These are phyloP conservation scores for Clathrospora elynae DNA, from an alignment of 2,329 filamentous ascomycete genomes.

Conservation along the genomic window DNA sequence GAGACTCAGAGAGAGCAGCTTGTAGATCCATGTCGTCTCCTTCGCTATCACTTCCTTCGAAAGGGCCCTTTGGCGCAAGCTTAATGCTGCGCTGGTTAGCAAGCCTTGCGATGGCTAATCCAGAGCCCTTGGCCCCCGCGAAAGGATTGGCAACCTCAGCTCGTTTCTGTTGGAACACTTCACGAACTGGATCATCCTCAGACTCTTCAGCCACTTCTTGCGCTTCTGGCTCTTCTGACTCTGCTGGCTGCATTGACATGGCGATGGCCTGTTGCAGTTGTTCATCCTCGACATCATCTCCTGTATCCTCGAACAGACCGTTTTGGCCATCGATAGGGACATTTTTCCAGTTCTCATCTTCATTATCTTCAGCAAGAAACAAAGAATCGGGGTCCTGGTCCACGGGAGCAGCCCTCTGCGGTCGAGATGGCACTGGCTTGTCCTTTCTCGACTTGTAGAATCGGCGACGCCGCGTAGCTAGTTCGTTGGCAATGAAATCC, in stretches of 20 bases:
- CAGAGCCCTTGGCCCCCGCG: conserved; percentile 48
- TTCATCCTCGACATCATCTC: conserved; percentile 65
- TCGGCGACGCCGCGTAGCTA: conserved; percentile 54
- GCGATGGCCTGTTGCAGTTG: conserved; percentile 83
- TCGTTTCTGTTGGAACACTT: conserved; percentile 54
- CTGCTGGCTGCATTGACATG: conserved; percentile 75
- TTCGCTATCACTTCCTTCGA: conserved; percentile 60
- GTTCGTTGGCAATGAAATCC: conserved; percentile 43
- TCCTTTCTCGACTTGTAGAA: conserved; percentile 53
- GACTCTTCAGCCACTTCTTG: conserved; percentile 56
- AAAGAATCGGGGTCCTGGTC: conserved; percentile 57
- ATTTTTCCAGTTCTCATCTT: conserved; percentile 51
- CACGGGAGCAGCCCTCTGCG: conserved; percentile 26
- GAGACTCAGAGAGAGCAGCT: conserved; percentile 73
- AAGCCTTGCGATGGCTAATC: conserved; percentile 70
- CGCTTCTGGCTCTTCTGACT: conserved; percentile 61
- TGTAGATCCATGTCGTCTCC: conserved; percentile 80
- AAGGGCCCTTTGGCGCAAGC: conserved; percentile 38
- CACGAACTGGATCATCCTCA: conserved; percentile 51
- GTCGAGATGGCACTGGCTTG: conserved; percentile 19
- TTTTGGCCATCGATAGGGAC: conserved; percentile 54
- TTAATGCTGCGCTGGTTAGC: conserved; percentile 75
- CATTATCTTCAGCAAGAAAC: conserved; percentile 58
- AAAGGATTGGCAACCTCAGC: conserved; percentile 53
- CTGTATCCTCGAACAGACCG: conserved; percentile 61